Conservation (phyloP, 495 filamentous ascomycete species). For the Talaromyces thailandensis region DNA sequence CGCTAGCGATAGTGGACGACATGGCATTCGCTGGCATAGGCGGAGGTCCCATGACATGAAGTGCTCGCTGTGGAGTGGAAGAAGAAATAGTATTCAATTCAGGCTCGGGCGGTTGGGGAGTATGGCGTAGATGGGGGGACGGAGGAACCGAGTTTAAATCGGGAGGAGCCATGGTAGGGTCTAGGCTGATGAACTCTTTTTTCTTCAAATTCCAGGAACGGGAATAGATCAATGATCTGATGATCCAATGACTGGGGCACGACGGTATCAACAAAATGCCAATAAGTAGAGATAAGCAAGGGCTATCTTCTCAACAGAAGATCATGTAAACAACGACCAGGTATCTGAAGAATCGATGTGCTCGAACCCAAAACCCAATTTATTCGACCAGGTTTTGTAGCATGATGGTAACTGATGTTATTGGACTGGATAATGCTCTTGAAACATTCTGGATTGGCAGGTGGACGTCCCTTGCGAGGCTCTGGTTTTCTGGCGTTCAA, state of each 20-base stretch:
- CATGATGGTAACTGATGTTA: background rate
- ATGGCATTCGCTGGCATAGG: conserved; percentile 25
- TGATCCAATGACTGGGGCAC: background rate
- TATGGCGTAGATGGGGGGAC: conserved; percentile 38
- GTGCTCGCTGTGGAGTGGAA: conserved; percentile 36
- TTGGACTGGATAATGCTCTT: background rate
- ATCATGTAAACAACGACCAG: background rate
- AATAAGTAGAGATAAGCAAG: background rate
- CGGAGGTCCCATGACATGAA: conserved; percentile 40
- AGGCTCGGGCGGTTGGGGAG: conserved; percentile 40
- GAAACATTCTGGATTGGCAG: background rate
- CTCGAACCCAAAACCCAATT: background rate
- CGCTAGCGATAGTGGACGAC: conserved; percentile 10
- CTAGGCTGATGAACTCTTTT: background rate
- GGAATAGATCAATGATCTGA: background rate
- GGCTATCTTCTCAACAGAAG: background rate
- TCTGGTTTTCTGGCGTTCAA: background rate
- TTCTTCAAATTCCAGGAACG: background rate
- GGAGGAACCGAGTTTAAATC: conserved; percentile 53
- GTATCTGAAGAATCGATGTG: background rate
- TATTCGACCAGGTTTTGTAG: background rate
- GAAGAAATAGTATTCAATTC: conserved; percentile 18
- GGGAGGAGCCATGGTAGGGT: conserved; percentile 46
- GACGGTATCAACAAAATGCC: conserved; percentile 1
- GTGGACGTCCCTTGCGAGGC: background rate